Evolutionary conservation across 2,329 filamentous ascomycete genomes (phyloP).

Genomic region (Claviceps sp.): DNA sequence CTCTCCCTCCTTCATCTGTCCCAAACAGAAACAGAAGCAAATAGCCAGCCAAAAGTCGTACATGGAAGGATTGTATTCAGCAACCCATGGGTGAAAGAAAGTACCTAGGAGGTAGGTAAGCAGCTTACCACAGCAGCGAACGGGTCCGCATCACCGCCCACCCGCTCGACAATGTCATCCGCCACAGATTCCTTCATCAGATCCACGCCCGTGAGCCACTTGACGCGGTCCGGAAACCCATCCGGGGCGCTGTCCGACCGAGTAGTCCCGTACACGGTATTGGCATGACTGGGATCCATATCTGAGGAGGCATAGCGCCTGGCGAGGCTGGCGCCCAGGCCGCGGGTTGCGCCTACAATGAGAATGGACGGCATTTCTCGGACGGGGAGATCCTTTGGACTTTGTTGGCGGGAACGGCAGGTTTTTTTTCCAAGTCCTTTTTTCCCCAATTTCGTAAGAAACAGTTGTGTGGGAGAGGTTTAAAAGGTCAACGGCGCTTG

Average conservation of each 20-base stretch:
- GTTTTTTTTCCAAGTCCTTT: no score
- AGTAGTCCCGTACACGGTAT: conserved; percentile 45
- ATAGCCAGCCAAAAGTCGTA: neutral
- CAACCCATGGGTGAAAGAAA: neutral
- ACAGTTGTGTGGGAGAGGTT: no score
- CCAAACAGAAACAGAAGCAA: no score
- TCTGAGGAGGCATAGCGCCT: conserved; percentile 40
- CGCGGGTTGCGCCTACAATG: conserved; percentile 55
- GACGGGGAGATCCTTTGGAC: no score
- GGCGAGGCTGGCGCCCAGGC: conserved; percentile 49
- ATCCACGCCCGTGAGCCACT: conserved; percentile 48
- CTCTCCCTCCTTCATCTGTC: no score
- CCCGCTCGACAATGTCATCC: conserved; percentile 29
- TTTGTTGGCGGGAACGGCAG: no score
- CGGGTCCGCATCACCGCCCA: conserved; percentile 15
- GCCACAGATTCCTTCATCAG: conserved; percentile 35
- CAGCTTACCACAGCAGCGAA: neutral
- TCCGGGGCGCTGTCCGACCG: conserved; percentile 32
- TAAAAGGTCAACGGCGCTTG: no score
- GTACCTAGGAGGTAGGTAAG: neutral
- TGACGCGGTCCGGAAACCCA: conserved; percentile 28
- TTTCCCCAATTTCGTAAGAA: no score
- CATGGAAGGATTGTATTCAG: neutral
- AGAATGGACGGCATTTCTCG: conserved; percentile 35
- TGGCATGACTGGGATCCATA: neutral